Conservation (phyloP, 345 rosid species). For the Angophora floribunda region DNA sequence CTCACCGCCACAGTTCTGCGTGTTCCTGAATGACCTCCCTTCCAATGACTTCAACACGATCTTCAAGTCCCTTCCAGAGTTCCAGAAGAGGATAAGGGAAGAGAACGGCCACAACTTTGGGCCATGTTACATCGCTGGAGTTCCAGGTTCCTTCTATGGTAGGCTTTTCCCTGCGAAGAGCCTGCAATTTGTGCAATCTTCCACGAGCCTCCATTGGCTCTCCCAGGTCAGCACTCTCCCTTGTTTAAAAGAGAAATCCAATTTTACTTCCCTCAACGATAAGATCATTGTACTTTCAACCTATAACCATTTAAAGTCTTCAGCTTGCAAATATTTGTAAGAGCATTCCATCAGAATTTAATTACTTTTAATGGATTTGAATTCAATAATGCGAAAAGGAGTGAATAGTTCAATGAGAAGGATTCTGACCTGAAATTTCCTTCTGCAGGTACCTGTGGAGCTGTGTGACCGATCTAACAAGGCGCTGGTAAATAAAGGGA, state of each 20-base stretch:
- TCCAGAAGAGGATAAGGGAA: conserved; percentile 10
- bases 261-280: not conserved
- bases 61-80: conserved; percentile 20
- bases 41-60: conserved; percentile 36
- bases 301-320: not conserved
- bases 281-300: not conserved
- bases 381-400: not conserved
- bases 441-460: conserved; percentile 27
- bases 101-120: conserved; percentile 19
- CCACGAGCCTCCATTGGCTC: conserved; percentile 39
- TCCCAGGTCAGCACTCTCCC: conserved; percentile 22
- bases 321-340: not conserved
- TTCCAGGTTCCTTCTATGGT: conserved; percentile 34
- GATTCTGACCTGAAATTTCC: not conserved
- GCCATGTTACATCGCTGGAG: conserved; percentile 14
- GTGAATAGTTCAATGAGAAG: not conserved
- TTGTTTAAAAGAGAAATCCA: not conserved
- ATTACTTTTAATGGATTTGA: not conserved
- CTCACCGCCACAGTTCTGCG: conserved; percentile 8
- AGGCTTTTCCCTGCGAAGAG: conserved; percentile 31
- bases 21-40: conserved; percentile 28
- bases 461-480: not conserved
- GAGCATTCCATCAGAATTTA: not conserved
- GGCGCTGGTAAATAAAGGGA: conserved; percentile 24
- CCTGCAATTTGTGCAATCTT: conserved; percentile 33